Evolutionary conservation across 2,329 filamentous ascomycete species (phyloP), one percentile per base, ranked within the genome.

Genomic region (Apiospora rasikravindrae): DNA sequence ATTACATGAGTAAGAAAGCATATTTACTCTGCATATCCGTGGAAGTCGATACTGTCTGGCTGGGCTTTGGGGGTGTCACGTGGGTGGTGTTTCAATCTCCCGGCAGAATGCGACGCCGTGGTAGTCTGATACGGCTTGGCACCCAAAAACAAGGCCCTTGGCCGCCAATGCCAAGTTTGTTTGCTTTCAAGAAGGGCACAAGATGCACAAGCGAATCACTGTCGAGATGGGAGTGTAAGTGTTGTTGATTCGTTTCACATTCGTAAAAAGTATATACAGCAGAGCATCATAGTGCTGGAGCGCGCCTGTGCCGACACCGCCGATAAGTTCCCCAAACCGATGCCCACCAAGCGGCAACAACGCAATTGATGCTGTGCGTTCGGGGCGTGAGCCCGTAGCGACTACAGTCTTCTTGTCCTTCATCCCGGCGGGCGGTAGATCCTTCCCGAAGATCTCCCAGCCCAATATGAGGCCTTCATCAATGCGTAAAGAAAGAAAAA

Each of bases 401-500:
- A 47, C 47, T 10, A 57, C 26, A 51, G 45, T 51, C 29, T 24
- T 69, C 29, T 57, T 57, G 22, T 57, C 22, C 16, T 47, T 37
- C 19, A 33, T 51, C 47, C 29, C 26, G 33, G 13, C 67, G 45
- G 33, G 44, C 40, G 66, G 26, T 4, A 68, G 66, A 68, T 68
- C 66, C 66, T 47, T 68, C 66, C 66, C 24, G 44, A 68, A 68
- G 66, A 68, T 33, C 40, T 26, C n/a, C n/a, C 40, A 16, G 26
- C 66, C 44, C 66, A 33, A 19, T n/a, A 19, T 68, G 42, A 42
- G 66, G 24, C 45, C 49, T 42, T 57, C 47, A 69, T 69, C 68
- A 69, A 69, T 51, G 68, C 68, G 68, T 57, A 69, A 69, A 69
- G 47, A 51, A 69, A 57, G 37, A 44, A 69, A 40, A 29, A 42